phyloP scores from a whole-genome alignment of 805 yeast species.

The Starmerella stigmatis region DNA sequence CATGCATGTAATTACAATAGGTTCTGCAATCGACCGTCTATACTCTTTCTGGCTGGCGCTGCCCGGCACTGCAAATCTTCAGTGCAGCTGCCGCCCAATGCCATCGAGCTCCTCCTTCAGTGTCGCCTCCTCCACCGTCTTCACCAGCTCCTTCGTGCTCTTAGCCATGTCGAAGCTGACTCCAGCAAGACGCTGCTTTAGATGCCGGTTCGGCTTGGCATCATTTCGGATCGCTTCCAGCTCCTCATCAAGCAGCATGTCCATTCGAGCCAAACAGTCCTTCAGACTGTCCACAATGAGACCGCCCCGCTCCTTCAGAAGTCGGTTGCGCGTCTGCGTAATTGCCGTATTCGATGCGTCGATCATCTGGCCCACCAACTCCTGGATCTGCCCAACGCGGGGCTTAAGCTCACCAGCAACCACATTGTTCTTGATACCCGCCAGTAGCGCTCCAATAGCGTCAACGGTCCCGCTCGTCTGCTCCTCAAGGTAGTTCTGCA shows the following conservation, averaged over 20 bases:
- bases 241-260: constrained; percentile 44
- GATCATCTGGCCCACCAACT: constrained; percentile 75
- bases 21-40: no score
- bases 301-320: constrained; percentile 77
- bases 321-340: constrained; percentile 77
- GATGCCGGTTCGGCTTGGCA: constrained; percentile 60
- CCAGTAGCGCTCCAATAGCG: constrained; percentile 70
- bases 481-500: constrained; percentile 77
- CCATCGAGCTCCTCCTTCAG: constrained; percentile 75
- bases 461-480: constrained; percentile 87
- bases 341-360: constrained; percentile 79
- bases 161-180: constrained; percentile 94
- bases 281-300: constrained; percentile 82
- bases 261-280: constrained; percentile 80
- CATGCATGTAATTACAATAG: no score
- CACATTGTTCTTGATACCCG: constrained; percentile 42
- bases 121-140: constrained; percentile 91
- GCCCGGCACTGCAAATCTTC: no score
- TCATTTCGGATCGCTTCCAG: constrained; percentile 29
- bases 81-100: constrained; percentile 45
- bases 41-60: no score
- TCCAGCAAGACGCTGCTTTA: constrained; percentile 90
- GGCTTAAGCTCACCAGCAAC: constrained; percentile 62
- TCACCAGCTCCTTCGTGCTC: constrained; percentile 89
- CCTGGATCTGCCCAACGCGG: constrained; percentile 65